These are phyloP conservation scores for Pseudogymnoascus sp. DNA, from an alignment of 2,329 filamentous ascomycete genomes.

Conservation along the genomic window DNA sequence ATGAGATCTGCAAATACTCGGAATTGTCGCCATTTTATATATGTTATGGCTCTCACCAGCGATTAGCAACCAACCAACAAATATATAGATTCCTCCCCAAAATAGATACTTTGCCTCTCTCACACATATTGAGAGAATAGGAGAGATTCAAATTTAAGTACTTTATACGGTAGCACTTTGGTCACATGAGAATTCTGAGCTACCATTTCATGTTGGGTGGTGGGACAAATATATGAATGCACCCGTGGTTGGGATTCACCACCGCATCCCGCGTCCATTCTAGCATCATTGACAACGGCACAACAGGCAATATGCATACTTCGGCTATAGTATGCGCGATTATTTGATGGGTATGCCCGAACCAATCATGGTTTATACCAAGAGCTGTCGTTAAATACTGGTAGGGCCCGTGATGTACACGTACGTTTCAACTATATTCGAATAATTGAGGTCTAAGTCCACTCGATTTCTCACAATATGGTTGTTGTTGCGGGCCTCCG, in stretches of 20 bases:
- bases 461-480: not conserved
- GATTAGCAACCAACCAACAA: not conserved
- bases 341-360: not conserved
- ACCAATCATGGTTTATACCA: not conserved
- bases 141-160: not conserved
- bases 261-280: not conserved
- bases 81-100: not conserved
- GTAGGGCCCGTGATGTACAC: not conserved
- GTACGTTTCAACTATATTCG: not conserved
- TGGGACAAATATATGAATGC: not conserved
- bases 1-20: not conserved
- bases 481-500: not conserved
- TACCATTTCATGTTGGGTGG: not conserved
- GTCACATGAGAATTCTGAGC: not conserved
- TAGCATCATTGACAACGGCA: not conserved
- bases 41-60: not conserved
- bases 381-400: not conserved
- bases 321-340: not conserved
- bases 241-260: not conserved
- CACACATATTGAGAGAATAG: not conserved
- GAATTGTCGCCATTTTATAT: not conserved
- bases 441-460: not conserved
- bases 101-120: not conserved
- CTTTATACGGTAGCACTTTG: not conserved
- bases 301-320: not conserved